A percentile compares a stretch with the other conserved stretches of the same genome.
Evolutionary conservation across 2,329 filamentous ascomycete species (phyloP).

Genomic region (Phaeophleospora eucalypticola): DNA sequence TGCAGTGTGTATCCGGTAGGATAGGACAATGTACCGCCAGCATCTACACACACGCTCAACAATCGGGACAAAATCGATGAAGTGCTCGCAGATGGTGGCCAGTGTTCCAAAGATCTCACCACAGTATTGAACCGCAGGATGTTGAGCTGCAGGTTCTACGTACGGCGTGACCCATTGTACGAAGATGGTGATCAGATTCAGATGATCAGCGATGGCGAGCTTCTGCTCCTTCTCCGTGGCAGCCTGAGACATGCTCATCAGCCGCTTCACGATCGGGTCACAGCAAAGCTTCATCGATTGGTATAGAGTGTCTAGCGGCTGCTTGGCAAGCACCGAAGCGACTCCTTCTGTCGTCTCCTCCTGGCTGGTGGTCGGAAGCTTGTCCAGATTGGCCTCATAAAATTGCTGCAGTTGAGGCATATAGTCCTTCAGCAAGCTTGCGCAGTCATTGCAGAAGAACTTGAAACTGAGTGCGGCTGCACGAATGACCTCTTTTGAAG

Average conservation of each 20-base stretch:
- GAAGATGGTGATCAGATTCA: slow-evolving; percentile 89
- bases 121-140: slow-evolving; percentile 94
- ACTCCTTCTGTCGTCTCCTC: slow-evolving; percentile 97
- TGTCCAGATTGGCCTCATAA: slow-evolving; percentile 84
- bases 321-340: slow-evolving; percentile 82
- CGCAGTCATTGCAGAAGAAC: slow-evolving; percentile 95
- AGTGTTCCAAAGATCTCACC: slow-evolving; percentile 87
- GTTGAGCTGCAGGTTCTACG: slow-evolving; percentile 65
- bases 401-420: slow-evolving; percentile 85
- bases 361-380: slow-evolving; percentile 78
- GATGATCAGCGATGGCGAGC: slow-evolving; percentile 84
- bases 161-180: slow-evolving; percentile 74
- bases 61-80: slow-evolving; percentile 79
- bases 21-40: slow-evolving; percentile 96
- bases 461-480: slow-evolving; percentile 92
- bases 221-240: slow-evolving; percentile 80
- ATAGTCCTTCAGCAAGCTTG: slow-evolving; percentile 75
- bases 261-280: slow-evolving; percentile 77
- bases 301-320: slow-evolving; percentile 76
- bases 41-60: slow-evolving; percentile 90
- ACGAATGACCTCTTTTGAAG: slow-evolving; percentile 83
- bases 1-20: slow-evolving; percentile 83
- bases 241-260: slow-evolving; percentile 82
- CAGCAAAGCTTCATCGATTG: slow-evolving; percentile 86
- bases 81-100: slow-evolving; percentile 80